Evolutionary conservation across 768 basidiomycete genomes (phyloP).

Genomic region (Boletus rubescentipes): DNA sequence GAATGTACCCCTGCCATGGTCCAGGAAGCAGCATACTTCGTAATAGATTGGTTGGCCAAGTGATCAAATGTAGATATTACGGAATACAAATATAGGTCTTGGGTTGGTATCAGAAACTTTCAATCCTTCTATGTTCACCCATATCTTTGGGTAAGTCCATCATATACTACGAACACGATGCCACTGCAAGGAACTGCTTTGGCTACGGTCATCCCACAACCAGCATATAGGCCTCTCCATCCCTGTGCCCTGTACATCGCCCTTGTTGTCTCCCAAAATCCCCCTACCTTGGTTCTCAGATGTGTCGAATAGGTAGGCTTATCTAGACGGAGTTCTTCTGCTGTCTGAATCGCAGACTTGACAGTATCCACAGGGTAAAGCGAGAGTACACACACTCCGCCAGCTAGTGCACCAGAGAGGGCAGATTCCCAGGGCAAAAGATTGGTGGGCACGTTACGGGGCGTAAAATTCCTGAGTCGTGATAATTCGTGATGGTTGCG

Average conservation of each 20-base stretch:
- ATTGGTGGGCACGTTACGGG: slow-evolving; percentile 1
- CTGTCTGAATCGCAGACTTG: slow-evolving; percentile 90
- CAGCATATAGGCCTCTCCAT: slow-evolving; percentile 77
- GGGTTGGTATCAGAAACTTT: no score
- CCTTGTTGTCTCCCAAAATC: slow-evolving; percentile 58
- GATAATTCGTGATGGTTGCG: slow-evolving; percentile 27
- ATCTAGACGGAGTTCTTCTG: slow-evolving; percentile 64
- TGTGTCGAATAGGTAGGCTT: slow-evolving; percentile 11
- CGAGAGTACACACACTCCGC: slow-evolving; percentile 74
- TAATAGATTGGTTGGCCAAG: slow-evolving; percentile 25
- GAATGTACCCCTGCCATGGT: slow-evolving; percentile 62
- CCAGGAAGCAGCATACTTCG: slow-evolving; percentile 37
- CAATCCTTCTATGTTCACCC: slow-evolving; percentile 18
- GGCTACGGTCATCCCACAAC: slow-evolving; percentile 85
- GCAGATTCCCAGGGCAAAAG: slow-evolving; percentile 71
- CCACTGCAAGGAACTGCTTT: slow-evolving; percentile 83
- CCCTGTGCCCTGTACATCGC: slow-evolving; percentile 77
- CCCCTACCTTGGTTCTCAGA: slow-evolving; percentile 31
- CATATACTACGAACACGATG: slow-evolving; percentile 88
- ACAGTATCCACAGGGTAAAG: slow-evolving; percentile 91
- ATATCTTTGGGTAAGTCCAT: slow-evolving; percentile 57
- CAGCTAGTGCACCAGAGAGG: slow-evolving; percentile 74
- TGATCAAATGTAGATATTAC: not conserved
- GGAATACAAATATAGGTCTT: slow-evolving; percentile 2
- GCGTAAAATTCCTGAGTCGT: not conserved